Conservation (phyloP, 495 filamentous ascomycete species). For the Penicillium subrubescens region DNA sequence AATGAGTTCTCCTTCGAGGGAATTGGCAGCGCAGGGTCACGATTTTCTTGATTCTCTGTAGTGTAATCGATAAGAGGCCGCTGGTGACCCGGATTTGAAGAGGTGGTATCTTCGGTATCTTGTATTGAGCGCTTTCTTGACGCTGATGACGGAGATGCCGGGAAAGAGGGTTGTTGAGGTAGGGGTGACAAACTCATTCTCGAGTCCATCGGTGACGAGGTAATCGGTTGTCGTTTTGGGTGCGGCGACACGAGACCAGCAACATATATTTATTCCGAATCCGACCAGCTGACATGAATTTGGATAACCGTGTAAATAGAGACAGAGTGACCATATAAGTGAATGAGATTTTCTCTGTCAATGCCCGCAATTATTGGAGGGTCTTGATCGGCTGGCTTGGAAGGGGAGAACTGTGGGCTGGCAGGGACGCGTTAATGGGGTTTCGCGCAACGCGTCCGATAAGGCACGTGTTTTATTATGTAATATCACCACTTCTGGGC, state of each 20-base stretch:
- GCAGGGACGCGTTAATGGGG: slow-evolving; percentile 28
- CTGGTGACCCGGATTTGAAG: slow-evolving; percentile 22
- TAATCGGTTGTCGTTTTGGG: background rate
- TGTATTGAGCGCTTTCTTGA: slow-evolving; percentile 36
- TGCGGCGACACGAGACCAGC: background rate
- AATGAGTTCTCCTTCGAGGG: background rate
- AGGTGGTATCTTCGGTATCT: slow-evolving; percentile 29
- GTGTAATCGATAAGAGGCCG: slow-evolving; percentile 11
- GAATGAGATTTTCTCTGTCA: background rate
- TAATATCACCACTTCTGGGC: background rate
- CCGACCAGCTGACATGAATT: background rate
- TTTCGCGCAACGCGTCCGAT: slow-evolving; percentile 32
- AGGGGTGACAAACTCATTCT: slow-evolving; percentile 23
- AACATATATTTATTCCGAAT: background rate
- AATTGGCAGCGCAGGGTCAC: slow-evolving; percentile 11
- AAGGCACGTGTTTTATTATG: slow-evolving; percentile 29
- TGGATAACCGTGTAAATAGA: background rate
- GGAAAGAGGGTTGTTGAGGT: slow-evolving; percentile 14
- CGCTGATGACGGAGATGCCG: slow-evolving; percentile 21
- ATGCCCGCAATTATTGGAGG: background rate
- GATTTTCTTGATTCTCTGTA: slow-evolving; percentile 35
- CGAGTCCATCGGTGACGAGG: slow-evolving; percentile 11
- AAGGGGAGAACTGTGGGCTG: slow-evolving; percentile 15
- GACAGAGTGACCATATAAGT: background rate
- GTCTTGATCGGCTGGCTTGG: background rate